Conservation (phyloP, 2,329 filamentous ascomycete species). For the Xylogone sp. region DNA sequence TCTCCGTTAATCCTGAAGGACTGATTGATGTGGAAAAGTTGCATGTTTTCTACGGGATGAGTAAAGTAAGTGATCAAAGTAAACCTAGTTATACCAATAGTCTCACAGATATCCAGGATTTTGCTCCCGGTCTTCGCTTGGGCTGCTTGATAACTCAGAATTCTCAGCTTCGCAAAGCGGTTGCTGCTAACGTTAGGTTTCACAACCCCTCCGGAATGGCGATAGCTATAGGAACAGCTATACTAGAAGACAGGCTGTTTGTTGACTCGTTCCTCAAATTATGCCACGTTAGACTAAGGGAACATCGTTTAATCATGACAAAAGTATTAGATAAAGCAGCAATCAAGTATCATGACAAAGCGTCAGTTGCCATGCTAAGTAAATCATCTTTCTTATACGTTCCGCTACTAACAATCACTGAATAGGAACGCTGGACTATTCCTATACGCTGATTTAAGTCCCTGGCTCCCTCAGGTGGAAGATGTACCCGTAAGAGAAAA, state of each 20-base stretch:
- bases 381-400: not conserved
- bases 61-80: constrained; percentile 10
- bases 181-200: constrained; percentile 40
- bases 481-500: constrained; percentile 17
- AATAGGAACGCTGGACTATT: constrained; percentile 10
- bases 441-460: constrained; percentile 7
- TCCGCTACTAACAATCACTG: not conserved
- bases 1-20: constrained; percentile 39
- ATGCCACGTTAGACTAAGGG: constrained; percentile 36
- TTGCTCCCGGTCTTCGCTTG: constrained; percentile 29
- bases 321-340: constrained; percentile 34
- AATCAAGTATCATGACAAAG: constrained; percentile 37
- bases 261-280: constrained; percentile 38
- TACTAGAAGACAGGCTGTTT: constrained; percentile 44
- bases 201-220: constrained; percentile 42
- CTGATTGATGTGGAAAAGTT: constrained; percentile 42
- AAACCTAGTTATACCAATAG: not conserved
- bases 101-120: constrained; percentile 28
- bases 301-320: constrained; percentile 36
- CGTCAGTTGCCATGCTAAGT: constrained; percentile 3
- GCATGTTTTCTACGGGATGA: constrained; percentile 34
- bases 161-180: constrained; percentile 26
- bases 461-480: constrained; percentile 36
- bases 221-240: constrained; percentile 36
- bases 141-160: constrained; percentile 31